Evolutionary conservation across 768 basidiomycete species (phyloP).

Genomic region (Mycena latifolia): DNA sequence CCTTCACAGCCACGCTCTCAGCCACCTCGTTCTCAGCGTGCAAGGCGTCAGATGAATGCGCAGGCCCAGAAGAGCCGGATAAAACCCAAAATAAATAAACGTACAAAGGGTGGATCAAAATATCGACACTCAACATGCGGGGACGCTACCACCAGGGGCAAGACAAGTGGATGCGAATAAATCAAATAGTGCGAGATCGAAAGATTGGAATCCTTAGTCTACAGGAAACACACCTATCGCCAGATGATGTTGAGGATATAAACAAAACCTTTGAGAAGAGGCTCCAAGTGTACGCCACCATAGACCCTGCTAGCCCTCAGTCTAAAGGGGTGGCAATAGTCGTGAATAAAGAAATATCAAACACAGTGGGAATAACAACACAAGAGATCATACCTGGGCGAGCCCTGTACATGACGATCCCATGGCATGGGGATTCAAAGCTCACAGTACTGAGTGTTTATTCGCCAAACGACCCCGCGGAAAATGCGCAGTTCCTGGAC

Average conservation of each 20-base stretch:
- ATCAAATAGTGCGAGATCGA: conserved; percentile 15
- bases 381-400: conserved; percentile 13
- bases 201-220: not conserved
- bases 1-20: too few relatives aligned
- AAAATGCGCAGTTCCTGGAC: conserved; percentile 6
- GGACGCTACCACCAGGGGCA: conserved; percentile 7
- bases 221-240: conserved; percentile 19
- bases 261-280: conserved; percentile 4
- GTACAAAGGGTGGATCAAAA: conserved; percentile 2
- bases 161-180: conserved; percentile 14
- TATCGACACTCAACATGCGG: conserved; percentile 10
- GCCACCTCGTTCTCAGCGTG: too few relatives aligned
- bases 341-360: conserved; percentile 2
- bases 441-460: conserved; percentile 4
- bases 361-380: not conserved
- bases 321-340: conserved; percentile 13
- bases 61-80: too few relatives aligned
- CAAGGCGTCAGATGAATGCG: too few relatives aligned
- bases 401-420: conserved; percentile 18
- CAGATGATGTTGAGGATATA: not conserved
- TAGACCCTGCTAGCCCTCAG: not conserved
- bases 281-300: conserved; percentile 1
- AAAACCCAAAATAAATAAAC: too few relatives aligned
- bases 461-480: conserved; percentile 13
- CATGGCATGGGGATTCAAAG: conserved; percentile 9